A percentile compares a stretch with the other conserved stretches of the same genome.
These are phyloP conservation scores for Alternaria incomplexa DNA, from an alignment of 2,329 filamentous ascomycete genomes.

Conservation along the genomic window DNA sequence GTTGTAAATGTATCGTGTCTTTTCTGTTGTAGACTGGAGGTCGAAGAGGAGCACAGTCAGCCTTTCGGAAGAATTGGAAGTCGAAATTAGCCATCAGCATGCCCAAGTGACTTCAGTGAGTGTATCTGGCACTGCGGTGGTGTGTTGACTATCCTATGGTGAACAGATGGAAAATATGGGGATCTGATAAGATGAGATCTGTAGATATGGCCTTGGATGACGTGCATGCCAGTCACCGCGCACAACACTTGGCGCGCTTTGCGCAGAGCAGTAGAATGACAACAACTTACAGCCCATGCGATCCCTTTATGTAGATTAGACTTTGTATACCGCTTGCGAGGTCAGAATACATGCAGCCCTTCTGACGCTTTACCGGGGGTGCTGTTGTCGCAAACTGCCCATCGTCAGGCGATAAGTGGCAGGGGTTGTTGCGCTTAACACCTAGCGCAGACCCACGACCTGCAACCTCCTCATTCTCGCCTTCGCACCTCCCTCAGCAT, in stretches of 20 bases:
- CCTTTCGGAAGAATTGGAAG: no score
- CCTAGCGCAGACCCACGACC: slow-evolving; percentile 15
- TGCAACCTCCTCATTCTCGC: slow-evolving; percentile 22
- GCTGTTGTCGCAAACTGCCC: not conserved
- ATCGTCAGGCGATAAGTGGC: slow-evolving; percentile 22
- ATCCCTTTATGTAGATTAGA: not conserved
- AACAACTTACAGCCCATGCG: not conserved
- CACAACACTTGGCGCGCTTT: slow-evolving; percentile 9
- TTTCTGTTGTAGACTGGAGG: not conserved
- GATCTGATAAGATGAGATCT: slow-evolving; percentile 31
- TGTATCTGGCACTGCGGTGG: not conserved
- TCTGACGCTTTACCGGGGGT: not conserved
- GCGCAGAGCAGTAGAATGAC: slow-evolving; percentile 2
- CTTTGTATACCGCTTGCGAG: not conserved
- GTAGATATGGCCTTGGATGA: slow-evolving; percentile 22
- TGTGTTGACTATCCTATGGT: not conserved
- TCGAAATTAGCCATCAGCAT: not conserved
- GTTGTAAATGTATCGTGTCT: not conserved
- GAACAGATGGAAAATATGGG: slow-evolving; percentile 4
- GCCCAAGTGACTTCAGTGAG: not conserved
- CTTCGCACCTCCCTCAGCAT: slow-evolving; percentile 32
- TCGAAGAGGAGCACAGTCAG: not conserved
- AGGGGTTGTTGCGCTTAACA: slow-evolving; percentile 1
- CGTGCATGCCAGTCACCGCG: slow-evolving; percentile 23
- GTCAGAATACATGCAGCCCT: not conserved